These are phyloP conservation scores for Odontarrhena argentea DNA, from an alignment of 345 rosid species.

Conservation along the genomic window DNA sequence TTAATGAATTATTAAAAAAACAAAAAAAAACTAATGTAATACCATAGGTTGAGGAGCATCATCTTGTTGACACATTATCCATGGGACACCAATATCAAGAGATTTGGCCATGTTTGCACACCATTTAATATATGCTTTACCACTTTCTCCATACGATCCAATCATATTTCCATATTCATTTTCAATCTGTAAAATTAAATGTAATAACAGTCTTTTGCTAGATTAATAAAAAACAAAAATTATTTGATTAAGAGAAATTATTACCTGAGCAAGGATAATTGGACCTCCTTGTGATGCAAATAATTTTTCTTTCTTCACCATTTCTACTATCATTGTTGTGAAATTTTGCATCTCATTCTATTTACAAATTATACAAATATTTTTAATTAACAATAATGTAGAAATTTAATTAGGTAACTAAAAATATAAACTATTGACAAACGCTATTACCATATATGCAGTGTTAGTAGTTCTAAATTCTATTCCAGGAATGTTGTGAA, in stretches of 20 bases:
- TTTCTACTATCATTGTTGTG: slow-evolving; percentile 58
- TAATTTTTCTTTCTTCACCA: slow-evolving; percentile 58
- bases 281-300: slow-evolving; percentile 85
- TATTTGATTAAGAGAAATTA: not conserved
- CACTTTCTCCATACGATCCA: not conserved
- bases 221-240: no score
- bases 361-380: no score
- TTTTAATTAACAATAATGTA: not conserved
- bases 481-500: slow-evolving; percentile 54
- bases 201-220: no score
- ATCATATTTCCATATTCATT: slow-evolving; percentile 38
- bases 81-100: slow-evolving; percentile 50
- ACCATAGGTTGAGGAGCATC: slow-evolving; percentile 35
- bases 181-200: slow-evolving; percentile 36
- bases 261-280: slow-evolving; percentile 65
- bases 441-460: slow-evolving; percentile 49
- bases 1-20: not conserved
- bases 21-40: not conserved
- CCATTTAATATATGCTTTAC: slow-evolving; percentile 40
- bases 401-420: not conserved
- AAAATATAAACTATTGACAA: not conserved
- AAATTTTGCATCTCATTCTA: slow-evolving; percentile 78
- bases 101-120: slow-evolving; percentile 47
- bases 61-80: slow-evolving; percentile 63
- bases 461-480: slow-evolving; percentile 54